phyloP scores from a whole-genome alignment of 345 rosid species.

The Sonneratia caseolaris region DNA sequence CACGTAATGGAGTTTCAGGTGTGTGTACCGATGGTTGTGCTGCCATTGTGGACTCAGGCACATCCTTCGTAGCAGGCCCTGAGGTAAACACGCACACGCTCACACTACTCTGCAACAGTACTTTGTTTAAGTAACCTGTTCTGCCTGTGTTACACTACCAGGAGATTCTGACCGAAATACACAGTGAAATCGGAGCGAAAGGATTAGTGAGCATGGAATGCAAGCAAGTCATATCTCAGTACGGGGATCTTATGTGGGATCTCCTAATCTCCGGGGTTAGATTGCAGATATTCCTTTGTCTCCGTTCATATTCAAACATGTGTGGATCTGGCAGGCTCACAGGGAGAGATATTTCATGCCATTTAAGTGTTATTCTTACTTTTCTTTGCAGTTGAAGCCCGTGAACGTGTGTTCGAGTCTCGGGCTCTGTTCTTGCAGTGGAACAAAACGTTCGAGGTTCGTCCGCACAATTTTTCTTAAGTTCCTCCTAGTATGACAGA shows the following conservation, averaged over 20 bases:
- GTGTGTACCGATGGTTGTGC: conserved; percentile 51
- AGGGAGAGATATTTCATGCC: background rate
- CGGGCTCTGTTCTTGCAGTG: conserved; percentile 4
- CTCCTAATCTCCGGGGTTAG: conserved; percentile 33
- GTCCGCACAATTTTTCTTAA: background rate
- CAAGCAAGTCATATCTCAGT: conserved; percentile 23
- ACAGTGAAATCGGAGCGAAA: conserved; percentile 36
- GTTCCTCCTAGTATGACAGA: background rate
- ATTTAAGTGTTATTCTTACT: background rate
- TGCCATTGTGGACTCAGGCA: conserved; percentile 71
- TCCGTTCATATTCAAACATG: background rate
- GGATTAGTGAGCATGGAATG: conserved; percentile 40
- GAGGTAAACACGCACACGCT: conserved; percentile 25
- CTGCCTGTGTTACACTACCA: conserved; percentile 14
- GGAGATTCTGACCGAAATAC: conserved; percentile 34
- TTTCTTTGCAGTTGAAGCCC: conserved; percentile 8
- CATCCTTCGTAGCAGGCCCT: conserved; percentile 68
- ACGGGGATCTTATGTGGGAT: conserved; percentile 35
- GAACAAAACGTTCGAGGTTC: background rate
- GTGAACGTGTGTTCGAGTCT: conserved; percentile 11
- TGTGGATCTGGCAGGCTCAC: background rate
- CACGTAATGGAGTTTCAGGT: conserved; percentile 20
- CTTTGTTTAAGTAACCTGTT: background rate
- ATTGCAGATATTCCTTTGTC: background rate
- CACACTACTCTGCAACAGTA: background rate